Evolutionary conservation across 306 rosid genomes (phyloP), one percentile per base, ranked within the genome.

Genomic region (Prunus davidiana): DNA sequence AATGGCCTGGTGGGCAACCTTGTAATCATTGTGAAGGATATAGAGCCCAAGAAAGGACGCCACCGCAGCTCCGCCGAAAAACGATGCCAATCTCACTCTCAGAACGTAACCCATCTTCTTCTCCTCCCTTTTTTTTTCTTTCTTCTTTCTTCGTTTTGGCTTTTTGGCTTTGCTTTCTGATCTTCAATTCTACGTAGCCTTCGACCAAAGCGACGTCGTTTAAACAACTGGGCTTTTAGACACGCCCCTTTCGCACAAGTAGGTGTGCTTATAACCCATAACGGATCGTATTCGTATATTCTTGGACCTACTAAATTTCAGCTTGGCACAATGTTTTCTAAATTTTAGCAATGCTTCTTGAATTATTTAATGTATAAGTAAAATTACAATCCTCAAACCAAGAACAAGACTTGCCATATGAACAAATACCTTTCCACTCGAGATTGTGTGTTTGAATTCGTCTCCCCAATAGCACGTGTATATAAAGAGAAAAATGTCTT

Each of bases 31-130:
- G 71, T 88, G 97, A 64, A 90, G 99, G 74, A 89, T 73, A 75
- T 81, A 95, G 69, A 95, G 82, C 63, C 97, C 96, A 6, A 78
- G 72, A 75, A 87, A 85, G 79, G 98, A 90, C 69, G 97, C 92
- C 81, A 80, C 81, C 43, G 99, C 97, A 28, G 96, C 97, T 3
- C 99, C 97, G 10, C 88, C 72, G 80, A 92, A 92, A 85, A 92
- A 92, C 34, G 97, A 89, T 6, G 97, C 97, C 81, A 93, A 79
- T 87, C 97, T 84, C 72, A 90, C 98, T 64, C 98, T 78, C 74
- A 90, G 80, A 52, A 95, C 87, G 78, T 88, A 95, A 71, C 98
- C 98, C 98, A 95, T 95, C 76, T 62, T 74, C 56, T 63, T 22
- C 78, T 49, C 45, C 15, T n/a, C 62, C 12, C 11, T 63, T 24